Evolutionary conservation across 169 alveolate species (phyloP).

Genomic region (Plasmodium vinckei): DNA sequence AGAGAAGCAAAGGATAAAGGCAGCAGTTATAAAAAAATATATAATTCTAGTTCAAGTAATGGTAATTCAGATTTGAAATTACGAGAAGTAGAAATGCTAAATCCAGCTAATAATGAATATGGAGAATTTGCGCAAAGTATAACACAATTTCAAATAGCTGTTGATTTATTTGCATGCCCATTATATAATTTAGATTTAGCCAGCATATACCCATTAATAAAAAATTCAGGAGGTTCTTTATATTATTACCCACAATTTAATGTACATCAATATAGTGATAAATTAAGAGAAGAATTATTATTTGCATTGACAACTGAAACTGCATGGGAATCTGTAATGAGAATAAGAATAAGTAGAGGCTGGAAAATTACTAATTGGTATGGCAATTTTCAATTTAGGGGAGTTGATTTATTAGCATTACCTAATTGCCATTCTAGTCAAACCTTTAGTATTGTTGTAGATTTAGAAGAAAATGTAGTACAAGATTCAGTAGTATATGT

Average conservation of each 20-base stretch:
- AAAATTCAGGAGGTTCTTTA: constrained; percentile 72
- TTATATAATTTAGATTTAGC: constrained; percentile 72
- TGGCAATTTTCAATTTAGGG: constrained; percentile 95
- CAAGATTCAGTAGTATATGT: constrained; percentile 91
- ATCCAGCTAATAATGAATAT: constrained; percentile 78
- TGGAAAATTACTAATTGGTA: constrained; percentile 93
- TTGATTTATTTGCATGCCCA: constrained; percentile 80
- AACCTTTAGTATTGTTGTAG: constrained; percentile 90
- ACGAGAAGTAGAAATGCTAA: constrained; percentile 82
- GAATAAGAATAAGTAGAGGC: constrained; percentile 95
- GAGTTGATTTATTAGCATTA: constrained; percentile 91
- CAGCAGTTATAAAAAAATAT: constrained; percentile 69
- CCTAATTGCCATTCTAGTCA: constrained; percentile 94
- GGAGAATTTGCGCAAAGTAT: constrained; percentile 81
- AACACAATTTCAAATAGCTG: constrained; percentile 85
- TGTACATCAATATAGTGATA: constrained; percentile 79
- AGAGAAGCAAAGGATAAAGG: constrained; percentile 79
- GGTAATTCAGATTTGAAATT: constrained; percentile 75
- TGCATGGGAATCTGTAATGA: constrained; percentile 98
- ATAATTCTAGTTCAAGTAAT: constrained; percentile 58
- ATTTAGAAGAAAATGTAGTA: constrained; percentile 86
- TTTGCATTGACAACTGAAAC: constrained; percentile 90
- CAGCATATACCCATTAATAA: constrained; percentile 40
- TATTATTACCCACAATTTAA: constrained; percentile 80
- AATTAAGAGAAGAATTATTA: constrained; percentile 89